phyloP scores from a whole-genome alignment of 2,329 filamentous ascomycete genomes.

The Akanthomyces muscarius region DNA sequence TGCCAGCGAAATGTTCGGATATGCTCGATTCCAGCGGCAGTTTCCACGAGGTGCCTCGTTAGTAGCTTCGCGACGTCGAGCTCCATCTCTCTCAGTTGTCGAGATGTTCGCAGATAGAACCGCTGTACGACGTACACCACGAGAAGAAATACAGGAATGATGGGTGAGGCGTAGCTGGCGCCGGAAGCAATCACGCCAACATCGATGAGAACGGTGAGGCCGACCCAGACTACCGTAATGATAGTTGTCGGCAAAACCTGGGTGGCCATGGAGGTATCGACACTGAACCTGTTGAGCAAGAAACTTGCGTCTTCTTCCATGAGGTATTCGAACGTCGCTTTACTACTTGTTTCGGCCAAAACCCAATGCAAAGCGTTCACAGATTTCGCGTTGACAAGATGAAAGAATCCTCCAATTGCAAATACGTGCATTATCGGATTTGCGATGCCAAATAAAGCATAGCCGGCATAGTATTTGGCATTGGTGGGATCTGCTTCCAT shows the following conservation, averaged over 20 bases:
- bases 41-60: conserved; percentile 38
- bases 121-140: conserved; percentile 28
- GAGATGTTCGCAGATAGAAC: conserved; percentile 33
- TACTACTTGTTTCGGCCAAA: background rate
- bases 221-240: background rate
- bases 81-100: conserved; percentile 34
- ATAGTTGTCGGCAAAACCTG: conserved; percentile 21
- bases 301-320: conserved; percentile 22
- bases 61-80: conserved; percentile 33
- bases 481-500: conserved; percentile 17
- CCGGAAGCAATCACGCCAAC: conserved; percentile 21
- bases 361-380: background rate
- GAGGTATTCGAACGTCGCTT: background rate
- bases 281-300: conserved; percentile 24
- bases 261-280: conserved; percentile 26
- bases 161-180: conserved; percentile 28
- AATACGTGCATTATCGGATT: background rate
- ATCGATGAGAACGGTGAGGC: conserved; percentile 17
- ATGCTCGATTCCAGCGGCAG: conserved; percentile 40
- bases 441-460: background rate
- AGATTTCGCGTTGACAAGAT: background rate
- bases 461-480: conserved; percentile 3
- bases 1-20: conserved; percentile 54
- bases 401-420: background rate
- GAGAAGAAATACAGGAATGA: conserved; percentile 25